phyloP scores from a whole-genome alignment of 495 filamentous ascomycete species.

The Penicillium robsamsonii region DNA sequence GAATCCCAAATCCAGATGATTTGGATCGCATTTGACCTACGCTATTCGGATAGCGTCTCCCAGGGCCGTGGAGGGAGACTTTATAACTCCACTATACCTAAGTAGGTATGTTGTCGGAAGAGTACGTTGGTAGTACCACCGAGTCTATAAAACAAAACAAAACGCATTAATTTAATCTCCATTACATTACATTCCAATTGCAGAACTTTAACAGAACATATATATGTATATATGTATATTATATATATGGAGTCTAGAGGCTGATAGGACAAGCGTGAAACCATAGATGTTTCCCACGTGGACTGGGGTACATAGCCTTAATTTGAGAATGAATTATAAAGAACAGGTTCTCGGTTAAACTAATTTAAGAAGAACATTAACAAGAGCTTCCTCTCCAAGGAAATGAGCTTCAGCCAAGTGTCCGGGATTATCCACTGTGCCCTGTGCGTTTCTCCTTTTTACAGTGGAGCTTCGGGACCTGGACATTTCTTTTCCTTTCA shows the following conservation, averaged over 20 bases:
- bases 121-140: too few relatives aligned
- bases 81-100: not conserved
- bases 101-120: too few relatives aligned
- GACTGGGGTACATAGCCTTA: not conserved
- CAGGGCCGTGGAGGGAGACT: slow-evolving; percentile 2
- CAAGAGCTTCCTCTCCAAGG: not conserved
- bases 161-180: too few relatives aligned
- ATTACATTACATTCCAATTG: too few relatives aligned
- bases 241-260: not conserved
- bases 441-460: slow-evolving; percentile 14
- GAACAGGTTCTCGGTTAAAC: not conserved
- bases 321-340: not conserved
- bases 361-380: not conserved
- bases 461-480: slow-evolving; percentile 5
- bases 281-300: not conserved
- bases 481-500: not conserved
- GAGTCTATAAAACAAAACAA: too few relatives aligned
- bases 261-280: not conserved
- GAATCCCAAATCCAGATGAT: not conserved
- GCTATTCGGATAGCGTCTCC: slow-evolving; percentile 7
- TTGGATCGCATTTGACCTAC: not conserved
- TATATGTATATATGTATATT: too few relatives aligned
- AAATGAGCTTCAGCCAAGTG: slow-evolving; percentile 9
- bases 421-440: slow-evolving; percentile 15
- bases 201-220: too few relatives aligned